phyloP scores from a whole-genome alignment of 2,329 filamentous ascomycete genomes.

The Phaeosphaeria sp. region DNA sequence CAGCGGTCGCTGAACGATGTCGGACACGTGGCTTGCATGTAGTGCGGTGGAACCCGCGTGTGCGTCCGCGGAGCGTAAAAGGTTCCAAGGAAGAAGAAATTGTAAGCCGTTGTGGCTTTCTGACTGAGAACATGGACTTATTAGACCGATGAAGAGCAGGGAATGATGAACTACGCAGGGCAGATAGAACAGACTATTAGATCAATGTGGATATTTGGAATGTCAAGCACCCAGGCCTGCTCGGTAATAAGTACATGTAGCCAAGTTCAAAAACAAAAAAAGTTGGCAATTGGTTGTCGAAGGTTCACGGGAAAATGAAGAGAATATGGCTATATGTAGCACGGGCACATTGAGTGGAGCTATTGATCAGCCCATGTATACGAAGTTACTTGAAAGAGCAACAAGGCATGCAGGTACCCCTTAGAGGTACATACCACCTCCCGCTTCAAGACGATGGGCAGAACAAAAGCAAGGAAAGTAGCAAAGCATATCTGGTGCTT shows the following conservation, averaged over 20 bases:
- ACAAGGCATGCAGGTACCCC: neutral
- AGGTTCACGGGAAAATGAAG: neutral
- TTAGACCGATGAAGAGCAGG: neutral
- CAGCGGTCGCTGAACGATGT: neutral
- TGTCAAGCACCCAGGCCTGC: neutral
- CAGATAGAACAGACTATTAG: no score
- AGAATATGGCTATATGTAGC: neutral
- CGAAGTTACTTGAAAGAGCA: neutral
- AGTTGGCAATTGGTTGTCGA: conserved; percentile 1
- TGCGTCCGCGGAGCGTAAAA: neutral
- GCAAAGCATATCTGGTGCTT: neutral
- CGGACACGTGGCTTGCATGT: neutral
- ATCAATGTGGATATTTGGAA: no score
- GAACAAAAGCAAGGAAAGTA: neutral
- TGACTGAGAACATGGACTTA: neutral
- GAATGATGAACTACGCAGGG: neutral
- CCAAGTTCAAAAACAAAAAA: neutral
- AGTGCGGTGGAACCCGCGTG: neutral
- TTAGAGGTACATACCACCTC: neutral
- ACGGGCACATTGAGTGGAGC: neutral
- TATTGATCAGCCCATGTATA: neutral
- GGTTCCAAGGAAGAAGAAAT: neutral
- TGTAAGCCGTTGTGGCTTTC: neutral
- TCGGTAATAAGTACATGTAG: neutral
- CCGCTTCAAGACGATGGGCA: neutral